Evolutionary conservation across 768 basidiomycete genomes (phyloP), one percentile per base, ranked within the genome.

Genomic region (Rhodotorula babjevae): DNA sequence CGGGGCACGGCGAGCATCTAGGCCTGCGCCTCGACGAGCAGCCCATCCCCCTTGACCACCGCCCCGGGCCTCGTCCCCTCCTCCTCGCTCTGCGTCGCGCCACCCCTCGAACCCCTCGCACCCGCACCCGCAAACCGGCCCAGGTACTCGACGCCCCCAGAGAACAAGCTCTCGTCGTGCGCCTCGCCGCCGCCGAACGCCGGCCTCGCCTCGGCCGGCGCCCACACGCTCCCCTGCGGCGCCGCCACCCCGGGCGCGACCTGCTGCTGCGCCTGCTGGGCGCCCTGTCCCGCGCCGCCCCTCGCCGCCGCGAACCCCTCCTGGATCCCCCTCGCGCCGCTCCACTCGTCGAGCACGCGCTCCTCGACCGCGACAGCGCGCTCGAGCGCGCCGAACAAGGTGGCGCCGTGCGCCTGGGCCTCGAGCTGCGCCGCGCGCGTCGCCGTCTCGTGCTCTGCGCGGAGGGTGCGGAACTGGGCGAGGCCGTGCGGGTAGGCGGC

Each of bases 391-490:
- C 85, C 85, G 19, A 84, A 83, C 78, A 90, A 91, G 49, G 82
- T 79, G 25, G 87, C 87, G 53, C 93, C 93, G 78, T 89, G 85
- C 15, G 86, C 81, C 76, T 89, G 84, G 23, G 93, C 93, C 82
- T 98, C 93, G 77, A 88, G 83, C 27, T 85, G 86, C 29, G 95
- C 94, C 64, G 91, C 87, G 7, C 85, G 83, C 52, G 87, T 87
- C 4, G 91, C 85, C 61, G 92, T 85, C 77, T 92, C 87, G 77
- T 90, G 88, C 81, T 91, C 89, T 49, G 92, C 88, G 52, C 93
- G 88, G 53, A 99, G 85, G 25, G 91, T 84, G 59, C 91, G 90
- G 82, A 93, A 99, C 81, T 98, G 92, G 11, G 87, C 85, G 18
- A 93, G 85, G 42, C 92, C 89, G 19, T 84, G 82, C 4, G 85